phyloP scores from a whole-genome alignment of 1,139 yeast species.

The Geotrichum citri-aurantii region DNA sequence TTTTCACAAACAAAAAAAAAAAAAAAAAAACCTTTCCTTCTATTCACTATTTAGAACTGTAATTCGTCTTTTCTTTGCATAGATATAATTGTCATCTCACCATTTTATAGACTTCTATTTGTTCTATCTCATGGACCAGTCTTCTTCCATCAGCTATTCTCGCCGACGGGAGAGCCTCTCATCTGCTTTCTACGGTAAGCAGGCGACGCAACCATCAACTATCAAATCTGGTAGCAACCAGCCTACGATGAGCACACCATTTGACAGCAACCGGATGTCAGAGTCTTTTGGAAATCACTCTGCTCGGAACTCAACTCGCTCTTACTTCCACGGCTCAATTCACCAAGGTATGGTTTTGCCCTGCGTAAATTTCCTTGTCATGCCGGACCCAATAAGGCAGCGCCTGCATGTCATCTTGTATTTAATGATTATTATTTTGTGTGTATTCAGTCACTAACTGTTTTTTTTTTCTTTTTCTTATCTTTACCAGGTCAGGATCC shows the following conservation, averaged over 20 bases:
- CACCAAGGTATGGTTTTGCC: neutral
- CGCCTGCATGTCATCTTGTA: neutral
- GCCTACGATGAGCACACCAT: neutral
- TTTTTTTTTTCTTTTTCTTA: neutral
- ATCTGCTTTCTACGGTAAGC: slow-evolving; percentile 10
- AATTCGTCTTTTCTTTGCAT: neutral
- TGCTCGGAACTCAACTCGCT: slow-evolving; percentile 10
- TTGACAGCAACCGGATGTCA: slow-evolving; percentile 7
- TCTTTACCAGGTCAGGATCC: slow-evolving; percentile 3
- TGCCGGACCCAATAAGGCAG: neutral
- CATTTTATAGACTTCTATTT: neutral
- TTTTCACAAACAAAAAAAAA: neutral
- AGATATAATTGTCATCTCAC: neutral
- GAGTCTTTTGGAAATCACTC: slow-evolving; percentile 11
- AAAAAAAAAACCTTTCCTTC: neutral
- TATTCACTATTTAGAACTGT: neutral
- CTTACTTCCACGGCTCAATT: slow-evolving; percentile 9
- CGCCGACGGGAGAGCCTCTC: slow-evolving; percentile 13
- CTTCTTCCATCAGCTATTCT: neutral
- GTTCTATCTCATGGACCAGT: slow-evolving; percentile 8
- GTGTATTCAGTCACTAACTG: slow-evolving; percentile 10
- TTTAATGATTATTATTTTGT: slow-evolving; percentile 1
- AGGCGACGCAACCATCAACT: neutral
- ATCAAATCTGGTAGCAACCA: neutral
- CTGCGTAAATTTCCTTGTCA: neutral